A percentile compares a stretch with the other conserved stretches of the same genome.
Evolutionary conservation across 1,284 basidiomycete genomes (phyloP).

Genomic region (Phylloporus sp.): DNA sequence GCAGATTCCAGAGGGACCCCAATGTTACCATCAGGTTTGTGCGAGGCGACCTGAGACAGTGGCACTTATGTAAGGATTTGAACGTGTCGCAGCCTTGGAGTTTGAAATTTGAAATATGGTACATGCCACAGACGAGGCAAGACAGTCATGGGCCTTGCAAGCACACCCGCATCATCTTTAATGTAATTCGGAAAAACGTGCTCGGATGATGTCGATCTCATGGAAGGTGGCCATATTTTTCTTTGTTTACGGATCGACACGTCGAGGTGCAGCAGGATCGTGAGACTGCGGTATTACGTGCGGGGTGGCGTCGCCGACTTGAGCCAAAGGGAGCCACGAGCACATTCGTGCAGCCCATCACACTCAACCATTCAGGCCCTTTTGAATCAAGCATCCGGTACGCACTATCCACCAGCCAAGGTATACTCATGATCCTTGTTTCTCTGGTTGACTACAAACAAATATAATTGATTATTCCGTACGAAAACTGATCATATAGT

Average conservation of each 20-base stretch:
- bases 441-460: too few species aligned
- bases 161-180: slow-evolving; percentile 58
- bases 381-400: slow-evolving; percentile 58
- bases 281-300: slow-evolving; percentile 59
- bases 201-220: slow-evolving; percentile 67
- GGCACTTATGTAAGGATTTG: too few species aligned
- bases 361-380: background rate
- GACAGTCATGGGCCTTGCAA: slow-evolving; percentile 64
- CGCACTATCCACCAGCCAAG: slow-evolving; percentile 61
- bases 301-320: slow-evolving; percentile 64
- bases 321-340: slow-evolving; percentile 53
- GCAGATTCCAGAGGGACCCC: too few species aligned
- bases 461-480: too few species aligned
- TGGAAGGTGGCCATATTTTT: slow-evolving; percentile 62
- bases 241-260: slow-evolving; percentile 60
- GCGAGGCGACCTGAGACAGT: too few species aligned
- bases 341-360: background rate
- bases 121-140: slow-evolving; percentile 63
- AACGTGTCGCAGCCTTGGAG: too few species aligned
- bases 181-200: slow-evolving; percentile 55
- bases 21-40: too few species aligned
- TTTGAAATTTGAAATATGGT: too few species aligned
- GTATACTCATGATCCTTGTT: slow-evolving; percentile 49
- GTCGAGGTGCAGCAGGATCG: slow-evolving; percentile 54
- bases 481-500: too few species aligned